Conservation (phyloP, 2,329 filamentous ascomycete species). For the Calonectria naviculata region DNA sequence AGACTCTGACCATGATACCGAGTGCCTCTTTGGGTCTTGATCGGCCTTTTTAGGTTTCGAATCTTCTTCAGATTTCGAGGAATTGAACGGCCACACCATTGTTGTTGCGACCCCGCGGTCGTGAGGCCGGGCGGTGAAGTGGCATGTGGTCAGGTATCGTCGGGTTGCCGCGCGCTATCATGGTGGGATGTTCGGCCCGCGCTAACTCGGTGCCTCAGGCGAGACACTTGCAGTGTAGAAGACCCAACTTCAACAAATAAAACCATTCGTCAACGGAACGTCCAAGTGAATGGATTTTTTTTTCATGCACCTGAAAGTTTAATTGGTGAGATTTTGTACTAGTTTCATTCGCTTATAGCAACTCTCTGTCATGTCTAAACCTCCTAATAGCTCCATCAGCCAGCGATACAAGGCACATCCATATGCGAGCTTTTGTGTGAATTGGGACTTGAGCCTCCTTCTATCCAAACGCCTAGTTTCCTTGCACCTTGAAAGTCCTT, state of each 20-base stretch:
- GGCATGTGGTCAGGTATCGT: constrained; percentile 13
- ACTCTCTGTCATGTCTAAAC: constrained; percentile 13
- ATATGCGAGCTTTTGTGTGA: constrained; percentile 16
- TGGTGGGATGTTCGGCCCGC: constrained; percentile 30
- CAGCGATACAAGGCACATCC: neutral
- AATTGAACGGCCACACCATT: constrained; percentile 56
- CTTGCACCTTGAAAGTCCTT: constrained; percentile 80
- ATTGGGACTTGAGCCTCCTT: constrained; percentile 20
- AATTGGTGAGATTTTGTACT: constrained; percentile 30
- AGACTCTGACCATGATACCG: constrained; percentile 53
- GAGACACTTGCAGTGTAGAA: constrained; percentile 6
- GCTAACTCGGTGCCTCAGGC: constrained; percentile 41
- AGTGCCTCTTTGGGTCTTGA: constrained; percentile 36
- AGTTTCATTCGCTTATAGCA: constrained; percentile 39
- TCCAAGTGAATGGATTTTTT: neutral
- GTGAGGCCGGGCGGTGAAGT: constrained; percentile 29
- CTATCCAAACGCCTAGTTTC: constrained; percentile 38
- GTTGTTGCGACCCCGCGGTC: constrained; percentile 45
- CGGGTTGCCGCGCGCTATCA: constrained; percentile 13
- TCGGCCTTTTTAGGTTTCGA: constrained; percentile 28
- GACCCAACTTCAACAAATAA: neutral
- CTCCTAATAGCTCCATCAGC: constrained; percentile 1
- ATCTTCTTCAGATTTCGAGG: constrained; percentile 39
- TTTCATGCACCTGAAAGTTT: constrained; percentile 7
- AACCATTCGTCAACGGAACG: neutral